A percentile compares a stretch with the other conserved stretches of the same genome.
These are phyloP conservation scores for Syzygium grande DNA, from an alignment of 345 rosid genomes.

Conservation along the genomic window DNA sequence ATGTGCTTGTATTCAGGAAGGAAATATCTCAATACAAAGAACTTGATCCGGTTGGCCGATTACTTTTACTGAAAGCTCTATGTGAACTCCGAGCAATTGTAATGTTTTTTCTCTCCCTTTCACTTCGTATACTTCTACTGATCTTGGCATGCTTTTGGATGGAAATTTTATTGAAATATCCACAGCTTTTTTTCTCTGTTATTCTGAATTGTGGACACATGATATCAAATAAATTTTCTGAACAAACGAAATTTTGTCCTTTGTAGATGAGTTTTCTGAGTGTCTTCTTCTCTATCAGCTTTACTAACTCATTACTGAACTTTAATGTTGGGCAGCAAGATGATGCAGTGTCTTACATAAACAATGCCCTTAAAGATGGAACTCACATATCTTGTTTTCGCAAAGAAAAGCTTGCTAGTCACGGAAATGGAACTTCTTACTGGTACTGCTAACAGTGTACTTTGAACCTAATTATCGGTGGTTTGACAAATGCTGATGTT, in stretches of 20 bases:
- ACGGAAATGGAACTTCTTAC: constrained; percentile 56
- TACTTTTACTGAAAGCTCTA: constrained; percentile 64
- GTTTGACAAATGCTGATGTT: neutral
- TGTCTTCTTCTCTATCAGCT: neutral
- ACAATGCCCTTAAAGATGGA: constrained; percentile 41
- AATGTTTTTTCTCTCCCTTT: constrained; percentile 6
- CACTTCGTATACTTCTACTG: neutral
- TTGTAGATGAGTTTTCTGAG: neutral
- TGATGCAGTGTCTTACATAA: constrained; percentile 49
- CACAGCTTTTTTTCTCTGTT: neutral
- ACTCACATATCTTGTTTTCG: constrained; percentile 37
- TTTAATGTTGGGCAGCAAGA: constrained; percentile 42
- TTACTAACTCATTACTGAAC: neutral
- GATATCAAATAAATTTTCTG: neutral
- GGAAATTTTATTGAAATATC: neutral
- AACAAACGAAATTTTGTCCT: neutral
- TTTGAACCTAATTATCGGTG: constrained; percentile 6
- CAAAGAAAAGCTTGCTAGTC: constrained; percentile 58
- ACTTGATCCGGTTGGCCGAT: constrained; percentile 52
- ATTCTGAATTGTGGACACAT: neutral
- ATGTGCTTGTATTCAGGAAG: constrained; percentile 32
- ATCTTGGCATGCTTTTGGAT: neutral
- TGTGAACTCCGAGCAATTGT: constrained; percentile 84
- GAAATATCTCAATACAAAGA: constrained; percentile 53
- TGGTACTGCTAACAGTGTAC: constrained; percentile 22